Evolutionary conservation across 1,284 basidiomycete genomes (phyloP).

Genomic region (Pterula multifida): DNA sequence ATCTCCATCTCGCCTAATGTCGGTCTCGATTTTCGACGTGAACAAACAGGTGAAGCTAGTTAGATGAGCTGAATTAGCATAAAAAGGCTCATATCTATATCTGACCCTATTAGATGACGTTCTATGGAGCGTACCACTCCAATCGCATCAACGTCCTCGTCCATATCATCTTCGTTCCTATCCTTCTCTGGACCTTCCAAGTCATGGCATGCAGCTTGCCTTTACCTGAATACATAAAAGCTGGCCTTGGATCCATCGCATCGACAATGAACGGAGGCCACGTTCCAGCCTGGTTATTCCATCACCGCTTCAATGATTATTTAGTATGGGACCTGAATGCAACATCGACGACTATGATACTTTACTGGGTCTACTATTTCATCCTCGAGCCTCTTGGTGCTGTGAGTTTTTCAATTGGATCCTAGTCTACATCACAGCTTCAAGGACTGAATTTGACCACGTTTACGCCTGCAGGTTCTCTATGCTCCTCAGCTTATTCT

Average conservation of each 20-base stretch:
- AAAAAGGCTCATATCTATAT: slow-evolving; percentile 3
- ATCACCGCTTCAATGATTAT: slow-evolving; percentile 46
- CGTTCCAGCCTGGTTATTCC: slow-evolving; percentile 44
- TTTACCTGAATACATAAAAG: not conserved
- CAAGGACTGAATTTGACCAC: not conserved
- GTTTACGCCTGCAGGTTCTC: slow-evolving; percentile 50
- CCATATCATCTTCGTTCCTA: slow-evolving; percentile 74
- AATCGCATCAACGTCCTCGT: slow-evolving; percentile 72
- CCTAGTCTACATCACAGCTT: no score
- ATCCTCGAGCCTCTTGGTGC: slow-evolving; percentile 69
- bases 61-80: not conserved
- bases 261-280: slow-evolving; percentile 10
- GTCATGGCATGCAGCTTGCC: slow-evolving; percentile 40
- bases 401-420: slow-evolving; percentile 55
- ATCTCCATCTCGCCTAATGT: no score
- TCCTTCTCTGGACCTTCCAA: slow-evolving; percentile 66
- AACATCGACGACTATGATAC: slow-evolving; percentile 38
- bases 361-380: slow-evolving; percentile 66
- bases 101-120: slow-evolving; percentile 46
- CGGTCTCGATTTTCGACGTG: slow-evolving; percentile 36
- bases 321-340: slow-evolving; percentile 61
- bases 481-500: slow-evolving; percentile 49
- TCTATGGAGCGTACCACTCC: slow-evolving; percentile 84
- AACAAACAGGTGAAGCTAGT: slow-evolving; percentile 35
- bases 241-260: not conserved